Conservation (phyloP, 495 filamentous ascomycete species). For the Ramalina peruviana region DNA sequence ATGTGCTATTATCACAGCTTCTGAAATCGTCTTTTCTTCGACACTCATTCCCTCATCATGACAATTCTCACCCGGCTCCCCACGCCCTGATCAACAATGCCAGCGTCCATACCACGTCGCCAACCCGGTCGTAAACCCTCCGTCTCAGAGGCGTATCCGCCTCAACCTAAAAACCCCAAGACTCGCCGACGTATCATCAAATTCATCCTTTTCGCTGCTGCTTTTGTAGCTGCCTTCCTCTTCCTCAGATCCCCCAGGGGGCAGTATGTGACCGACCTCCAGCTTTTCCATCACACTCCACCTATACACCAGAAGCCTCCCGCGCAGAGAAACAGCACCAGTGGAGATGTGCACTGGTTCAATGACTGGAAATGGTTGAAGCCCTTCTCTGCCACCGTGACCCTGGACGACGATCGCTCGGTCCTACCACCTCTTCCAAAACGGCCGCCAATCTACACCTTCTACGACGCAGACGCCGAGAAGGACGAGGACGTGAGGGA, state of each 20-base stretch:
- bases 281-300: slow-evolving; percentile 44
- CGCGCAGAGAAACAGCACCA: slow-evolving; percentile 59
- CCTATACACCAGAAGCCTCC: slow-evolving; percentile 53
- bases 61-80: too few relatives aligned
- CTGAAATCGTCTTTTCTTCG: too few relatives aligned
- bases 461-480: slow-evolving; percentile 57
- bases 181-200: too few relatives aligned
- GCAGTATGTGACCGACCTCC: slow-evolving; percentile 18
- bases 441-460: slow-evolving; percentile 80
- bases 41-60: too few relatives aligned
- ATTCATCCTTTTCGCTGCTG: slow-evolving; percentile 19
- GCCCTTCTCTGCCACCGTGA: slow-evolving; percentile 76
- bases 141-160: slow-evolving; percentile 4
- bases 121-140: slow-evolving; percentile 5
- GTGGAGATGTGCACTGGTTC: slow-evolving; percentile 71
- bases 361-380: slow-evolving; percentile 77
- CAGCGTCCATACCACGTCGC: too few relatives aligned
- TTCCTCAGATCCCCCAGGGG: slow-evolving; percentile 22
- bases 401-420: slow-evolving; percentile 73
- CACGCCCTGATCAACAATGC: too few relatives aligned
- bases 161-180: not conserved
- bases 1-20: too few relatives aligned
- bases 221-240: slow-evolving; percentile 32
- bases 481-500: slow-evolving; percentile 45
- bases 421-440: slow-evolving; percentile 66